Percentiles rank a stretch among this genome's conserved stretches.
These are phyloP conservation scores for Lachancea cidri DNA, from an alignment of 805 yeast genomes.

Conservation along the genomic window DNA sequence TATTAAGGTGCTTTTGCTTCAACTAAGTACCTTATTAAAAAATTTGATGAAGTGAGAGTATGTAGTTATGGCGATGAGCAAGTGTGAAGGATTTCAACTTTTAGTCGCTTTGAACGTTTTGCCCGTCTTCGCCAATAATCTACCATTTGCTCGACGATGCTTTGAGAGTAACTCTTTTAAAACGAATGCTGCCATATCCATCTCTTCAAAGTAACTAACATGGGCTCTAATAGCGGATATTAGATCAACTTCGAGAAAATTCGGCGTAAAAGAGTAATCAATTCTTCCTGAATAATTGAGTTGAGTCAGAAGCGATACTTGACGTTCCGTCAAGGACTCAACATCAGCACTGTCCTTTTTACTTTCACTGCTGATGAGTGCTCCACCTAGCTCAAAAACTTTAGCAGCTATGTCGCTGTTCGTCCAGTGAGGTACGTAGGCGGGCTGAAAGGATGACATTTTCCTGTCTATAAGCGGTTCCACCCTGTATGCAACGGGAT, in stretches of 20 bases:
- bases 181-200: conserved; percentile 76
- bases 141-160: conserved; percentile 4
- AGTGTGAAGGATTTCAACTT: background rate
- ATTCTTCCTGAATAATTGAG: conserved; percentile 72
- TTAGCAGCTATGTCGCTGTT: conserved; percentile 26
- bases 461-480: conserved; percentile 64
- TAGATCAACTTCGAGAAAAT: conserved; percentile 72
- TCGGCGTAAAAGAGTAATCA: conserved; percentile 75
- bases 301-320: conserved; percentile 35
- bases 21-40: too few species aligned
- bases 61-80: background rate
- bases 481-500: conserved; percentile 83
- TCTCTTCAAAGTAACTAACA: conserved; percentile 80
- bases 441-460: conserved; percentile 23
- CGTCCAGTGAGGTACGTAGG: conserved; percentile 24
- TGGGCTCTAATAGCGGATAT: conserved; percentile 85
- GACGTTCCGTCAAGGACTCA: conserved; percentile 24
- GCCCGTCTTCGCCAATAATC: background rate
- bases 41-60: too few species aligned
- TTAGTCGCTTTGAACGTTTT: background rate
- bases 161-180: conserved; percentile 46
- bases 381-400: conserved; percentile 25
- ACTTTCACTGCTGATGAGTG: conserved; percentile 9
- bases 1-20: too few species aligned
- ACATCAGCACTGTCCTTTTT: conserved; percentile 21